Base-by-base conservation (phyloP, 768 basidiomycete species). In the Boletellus emodensis region DNA sequence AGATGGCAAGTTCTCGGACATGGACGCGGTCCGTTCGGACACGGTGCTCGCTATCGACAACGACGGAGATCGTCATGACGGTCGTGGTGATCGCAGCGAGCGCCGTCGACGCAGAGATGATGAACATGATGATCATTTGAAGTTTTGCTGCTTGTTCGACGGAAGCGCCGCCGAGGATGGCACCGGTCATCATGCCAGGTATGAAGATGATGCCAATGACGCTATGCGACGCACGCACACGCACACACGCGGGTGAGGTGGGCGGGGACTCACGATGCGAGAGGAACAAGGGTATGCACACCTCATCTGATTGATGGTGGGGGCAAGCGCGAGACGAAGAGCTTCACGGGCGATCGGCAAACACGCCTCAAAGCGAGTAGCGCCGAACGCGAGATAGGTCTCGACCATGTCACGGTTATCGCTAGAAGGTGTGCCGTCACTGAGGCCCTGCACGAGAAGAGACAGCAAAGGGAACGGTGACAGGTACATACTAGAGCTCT, bases 81-180 rank as follows among this genome's bases (percentile, higher is more conserved):
- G 85, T 84, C 3, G 82, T 79, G 46, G 79, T 71, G 47, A 90
- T 83, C 3, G 84, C 76, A 13, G 86, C 80, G 24, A 94, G 76
- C 0, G 84, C 81, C 0, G 87, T 86, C 51, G 82, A 79, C 0
- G 90, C 83, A 3, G 84, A 83, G 40, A 94, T 90, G 85, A 94
- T 89, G 68, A 94, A 94, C 83, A 93, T 89, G 71, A 94, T 90
- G 51, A 94, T 83, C 85, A 93, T 93, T 59, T 94, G 93, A 14
- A 94, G 71, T 46, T 83, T 81, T 2, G 89, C 89, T 0, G 92
- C 92, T 67, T 91, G 90, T 17, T 89, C 77, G 36, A 94, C 87
- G 26, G 85, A 84, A 10, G 87, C 80, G 0, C 91, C 92, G 12
- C 89, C 93, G 12, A 94, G 81, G 53, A 95, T 85, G 5, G 92